These are phyloP conservation scores for Actinomortierella wolfii DNA, from an alignment of 371 early-diverging fungal genomes.

Conservation along the genomic window DNA sequence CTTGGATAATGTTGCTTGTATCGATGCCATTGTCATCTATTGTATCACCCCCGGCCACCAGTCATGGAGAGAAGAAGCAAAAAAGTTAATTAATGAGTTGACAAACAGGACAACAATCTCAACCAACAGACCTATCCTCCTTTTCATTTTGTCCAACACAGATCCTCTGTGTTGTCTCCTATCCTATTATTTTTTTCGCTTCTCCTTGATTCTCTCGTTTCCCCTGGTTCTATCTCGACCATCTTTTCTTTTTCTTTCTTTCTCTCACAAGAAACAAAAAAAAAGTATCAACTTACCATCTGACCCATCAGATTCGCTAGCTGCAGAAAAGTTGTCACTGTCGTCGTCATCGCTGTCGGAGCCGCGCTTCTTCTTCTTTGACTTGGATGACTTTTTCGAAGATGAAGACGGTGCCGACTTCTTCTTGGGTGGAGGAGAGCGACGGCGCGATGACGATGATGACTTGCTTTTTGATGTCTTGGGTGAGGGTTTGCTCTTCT, in stretches of 20 bases:
- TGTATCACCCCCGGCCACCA: too few species aligned
- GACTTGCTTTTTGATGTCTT: conserved; percentile 1
- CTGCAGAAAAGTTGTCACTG: conserved; percentile 45
- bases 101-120: too few species aligned
- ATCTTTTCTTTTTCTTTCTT: too few species aligned
- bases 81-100: too few species aligned
- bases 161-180: too few species aligned
- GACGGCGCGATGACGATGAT: conserved; percentile 17
- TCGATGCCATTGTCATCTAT: conserved; percentile 65
- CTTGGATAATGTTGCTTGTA: conserved; percentile 63
- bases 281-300: too few species aligned
- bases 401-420: conserved; percentile 15
- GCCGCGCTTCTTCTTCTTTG: conserved; percentile 42
- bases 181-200: too few species aligned
- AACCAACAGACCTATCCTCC: too few species aligned
- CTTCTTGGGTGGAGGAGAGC: conserved; percentile 38
- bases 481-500: conserved; percentile 16
- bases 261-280: too few species aligned
- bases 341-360: conserved; percentile 48
- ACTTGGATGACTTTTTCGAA: conserved; percentile 11
- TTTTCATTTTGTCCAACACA: too few species aligned
- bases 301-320: conserved; percentile 41
- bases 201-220: too few species aligned
- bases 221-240: too few species aligned
- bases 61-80: not conserved